phyloP scores from a whole-genome alignment of 352 stramenopile species.

The Pythium sp. region DNA sequence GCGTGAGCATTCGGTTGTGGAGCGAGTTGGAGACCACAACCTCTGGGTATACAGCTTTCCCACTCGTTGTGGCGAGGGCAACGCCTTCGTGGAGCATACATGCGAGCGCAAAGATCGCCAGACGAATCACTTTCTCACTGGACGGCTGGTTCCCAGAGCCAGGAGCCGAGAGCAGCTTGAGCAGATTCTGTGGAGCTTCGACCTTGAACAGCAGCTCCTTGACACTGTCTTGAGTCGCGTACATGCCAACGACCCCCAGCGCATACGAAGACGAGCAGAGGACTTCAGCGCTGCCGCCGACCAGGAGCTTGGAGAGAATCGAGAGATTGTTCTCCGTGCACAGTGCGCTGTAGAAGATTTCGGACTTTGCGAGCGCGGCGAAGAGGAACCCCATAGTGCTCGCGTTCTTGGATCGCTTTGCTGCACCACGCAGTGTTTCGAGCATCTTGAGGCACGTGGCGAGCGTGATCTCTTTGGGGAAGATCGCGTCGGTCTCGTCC shows the following conservation, averaged over 20 bases:
- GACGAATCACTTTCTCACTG: conserved; percentile 35
- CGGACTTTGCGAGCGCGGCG: conserved; percentile 48
- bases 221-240: conserved; percentile 29
- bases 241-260: conserved; percentile 42
- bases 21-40: conserved; percentile 3
- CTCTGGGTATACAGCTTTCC: conserved; percentile 13
- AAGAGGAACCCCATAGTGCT: conserved; percentile 59
- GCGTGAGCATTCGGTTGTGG: conserved; percentile 19
- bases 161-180: conserved; percentile 38
- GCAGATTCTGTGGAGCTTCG: conserved; percentile 38
- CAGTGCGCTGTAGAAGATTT: conserved; percentile 39
- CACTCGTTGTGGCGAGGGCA: conserved; percentile 15
- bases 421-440: conserved; percentile 61
- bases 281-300: conserved; percentile 50
- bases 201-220: conserved; percentile 54
- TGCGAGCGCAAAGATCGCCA: conserved; percentile 50
- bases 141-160: background rate
- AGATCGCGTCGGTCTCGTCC: conserved; percentile 47
- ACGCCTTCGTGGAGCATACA: conserved; percentile 31
- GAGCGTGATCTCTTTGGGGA: conserved; percentile 44
- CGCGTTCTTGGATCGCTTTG: conserved; percentile 53
- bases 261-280: conserved; percentile 49
- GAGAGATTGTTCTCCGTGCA: conserved; percentile 55
- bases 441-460: conserved; percentile 38
- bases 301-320: conserved; percentile 65